Evolutionary conservation across 331 rosid genomes (phyloP).

Genomic region (Saraca asoca): DNA sequence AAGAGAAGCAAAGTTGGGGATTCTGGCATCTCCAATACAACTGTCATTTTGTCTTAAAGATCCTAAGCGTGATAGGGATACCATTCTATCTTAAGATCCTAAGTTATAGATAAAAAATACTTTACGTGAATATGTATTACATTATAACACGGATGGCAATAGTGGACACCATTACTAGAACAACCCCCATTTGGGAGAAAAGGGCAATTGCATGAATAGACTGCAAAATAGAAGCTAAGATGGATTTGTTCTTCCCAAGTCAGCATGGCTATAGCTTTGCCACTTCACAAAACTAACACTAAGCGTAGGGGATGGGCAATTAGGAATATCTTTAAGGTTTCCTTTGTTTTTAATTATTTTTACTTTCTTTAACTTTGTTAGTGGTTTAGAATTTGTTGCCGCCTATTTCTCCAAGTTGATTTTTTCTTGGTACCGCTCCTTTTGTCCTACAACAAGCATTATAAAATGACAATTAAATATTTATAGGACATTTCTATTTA

Average conservation of each 20-base stretch:
- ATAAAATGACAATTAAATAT: too few relatives aligned
- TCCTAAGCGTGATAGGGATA: conserved; percentile 8
- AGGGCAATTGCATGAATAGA: conserved; percentile 9
- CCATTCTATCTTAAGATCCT: conserved; percentile 11
- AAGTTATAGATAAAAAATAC: conserved; percentile 8
- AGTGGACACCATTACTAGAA: conserved; percentile 12
- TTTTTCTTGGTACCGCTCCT: too few relatives aligned
- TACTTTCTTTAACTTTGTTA: too few relatives aligned
- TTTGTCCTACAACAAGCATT: too few relatives aligned
- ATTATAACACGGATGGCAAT: neutral
- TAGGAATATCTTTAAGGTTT: neutral
- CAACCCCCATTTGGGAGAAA: conserved; percentile 5
- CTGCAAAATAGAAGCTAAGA: conserved; percentile 2
- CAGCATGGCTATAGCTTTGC: conserved; percentile 22
- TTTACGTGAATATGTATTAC: neutral
- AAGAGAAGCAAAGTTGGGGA: conserved; percentile 27
- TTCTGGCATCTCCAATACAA: conserved; percentile 23
- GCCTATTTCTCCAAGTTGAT: too few relatives aligned
- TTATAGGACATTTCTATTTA: too few relatives aligned
- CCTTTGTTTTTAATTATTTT: neutral
- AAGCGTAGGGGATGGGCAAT: too few relatives aligned
- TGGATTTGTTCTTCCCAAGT: conserved; percentile 21
- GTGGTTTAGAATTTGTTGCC: too few relatives aligned
- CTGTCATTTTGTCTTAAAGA: neutral
- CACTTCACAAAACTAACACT: too few relatives aligned